Base-by-base conservation (phyloP, 2,329 filamentous ascomycete species). In the Colletotrichum sp. region DNA sequence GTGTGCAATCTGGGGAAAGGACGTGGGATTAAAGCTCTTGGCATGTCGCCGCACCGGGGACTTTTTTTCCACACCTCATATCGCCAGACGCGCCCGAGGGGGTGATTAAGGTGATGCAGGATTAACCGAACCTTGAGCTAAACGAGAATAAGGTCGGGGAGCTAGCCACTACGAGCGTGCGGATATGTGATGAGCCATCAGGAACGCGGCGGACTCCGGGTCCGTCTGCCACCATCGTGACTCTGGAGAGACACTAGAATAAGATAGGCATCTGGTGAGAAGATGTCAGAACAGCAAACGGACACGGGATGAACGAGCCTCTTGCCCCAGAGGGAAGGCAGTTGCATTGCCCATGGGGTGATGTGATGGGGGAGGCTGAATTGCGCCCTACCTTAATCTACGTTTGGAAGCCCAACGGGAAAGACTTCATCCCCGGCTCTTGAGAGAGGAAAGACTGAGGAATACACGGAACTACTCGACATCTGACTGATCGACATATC, bases 1-100 rank as follows among this genome's bases (percentile, higher is more conserved):
- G 19, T 44, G 25, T 28, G 36, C 73, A 68, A 52, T 72, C 69
- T 72, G 63, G 63, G 69, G 44, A 59, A 52, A 72, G 69, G 55
- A 72, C 73, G 69, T 72, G 67, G 63, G 36, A 32, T 63, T 75
- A 60, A 59, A 68, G 73, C 69, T 72, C 69, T 64, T 72, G 73
- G 63, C 69, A 64, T 11, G n/a, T 44, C 55, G 68, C 55, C 63
- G 61, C 68, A 72, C 36, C 44, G 44, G 30, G 25, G 34, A 8
- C 25, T 8, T 25, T 27, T 27, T 39, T 39, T 28, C 63, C 63
- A 72, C 55, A 32, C 32, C 27, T 52, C 39, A 36, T 59, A 52
- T 57, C 52, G 13, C 13, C 44, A 52, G 44, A 22, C 44, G 44
- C 44, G 44, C n/a, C 44, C 44, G n/a, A 52, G n/a, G 16, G 28